Conservation (phyloP, 2,329 filamentous ascomycete species). For the Diplodia corticola region DNA sequence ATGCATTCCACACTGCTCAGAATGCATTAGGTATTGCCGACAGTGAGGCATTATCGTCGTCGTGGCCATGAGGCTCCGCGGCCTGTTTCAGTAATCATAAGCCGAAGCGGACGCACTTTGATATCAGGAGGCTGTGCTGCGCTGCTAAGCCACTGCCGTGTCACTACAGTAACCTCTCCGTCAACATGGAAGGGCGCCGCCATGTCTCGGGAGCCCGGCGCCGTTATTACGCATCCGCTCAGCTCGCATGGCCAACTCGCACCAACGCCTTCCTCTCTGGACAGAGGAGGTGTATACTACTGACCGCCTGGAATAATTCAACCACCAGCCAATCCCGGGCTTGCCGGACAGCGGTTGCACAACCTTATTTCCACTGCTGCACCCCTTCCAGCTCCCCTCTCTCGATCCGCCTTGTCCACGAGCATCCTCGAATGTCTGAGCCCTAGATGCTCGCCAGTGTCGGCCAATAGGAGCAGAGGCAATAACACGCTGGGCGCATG, state of each 20-base stretch:
- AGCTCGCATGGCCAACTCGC: neutral
- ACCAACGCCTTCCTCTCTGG: neutral
- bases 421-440: neutral
- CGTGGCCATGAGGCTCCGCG: neutral
- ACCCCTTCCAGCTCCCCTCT: neutral
- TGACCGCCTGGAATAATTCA: neutral
- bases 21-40: neutral
- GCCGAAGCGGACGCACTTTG: neutral
- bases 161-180: neutral
- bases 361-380: slow-evolving; percentile 8
- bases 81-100: neutral
- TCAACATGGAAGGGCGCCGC: neutral
- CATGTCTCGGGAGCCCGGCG: neutral
- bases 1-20: neutral
- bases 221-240: neutral
- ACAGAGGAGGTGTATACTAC: neutral
- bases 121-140: neutral
- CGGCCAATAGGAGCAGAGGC: neutral
- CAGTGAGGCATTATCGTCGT: neutral
- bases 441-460: neutral
- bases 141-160: neutral
- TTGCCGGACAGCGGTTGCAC: slow-evolving; percentile 3
- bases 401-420: neutral
- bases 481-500: neutral
- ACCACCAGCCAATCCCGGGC: neutral